Conservation (phyloP, 2,329 filamentous ascomycete species). For the Ceratocystis variospora region DNA sequence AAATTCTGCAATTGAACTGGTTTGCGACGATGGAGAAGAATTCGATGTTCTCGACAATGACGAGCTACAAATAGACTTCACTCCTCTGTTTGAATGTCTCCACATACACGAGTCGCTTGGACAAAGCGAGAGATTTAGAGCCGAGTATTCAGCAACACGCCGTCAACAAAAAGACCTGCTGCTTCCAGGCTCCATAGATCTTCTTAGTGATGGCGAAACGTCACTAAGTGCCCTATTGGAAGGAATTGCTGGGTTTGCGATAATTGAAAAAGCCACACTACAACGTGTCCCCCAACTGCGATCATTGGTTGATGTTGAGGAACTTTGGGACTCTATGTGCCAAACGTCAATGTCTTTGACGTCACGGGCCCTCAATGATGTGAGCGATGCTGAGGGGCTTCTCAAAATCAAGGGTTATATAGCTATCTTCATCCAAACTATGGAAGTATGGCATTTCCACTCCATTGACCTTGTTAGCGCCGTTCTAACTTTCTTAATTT, state of each 20-base stretch:
- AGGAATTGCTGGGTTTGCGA: constrained; percentile 89
- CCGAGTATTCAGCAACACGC: constrained; percentile 83
- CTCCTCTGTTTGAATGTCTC: constrained; percentile 81
- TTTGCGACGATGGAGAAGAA: constrained; percentile 89
- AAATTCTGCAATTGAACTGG: constrained; percentile 89
- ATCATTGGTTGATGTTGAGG: constrained; percentile 75
- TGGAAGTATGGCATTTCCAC: constrained; percentile 52
- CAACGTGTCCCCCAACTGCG: constrained; percentile 71
- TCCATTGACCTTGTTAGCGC: neutral
- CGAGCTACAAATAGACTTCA: constrained; percentile 87
- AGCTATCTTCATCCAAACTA: constrained; percentile 91
- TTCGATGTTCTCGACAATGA: constrained; percentile 94
- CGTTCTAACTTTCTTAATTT: constrained; percentile 2
- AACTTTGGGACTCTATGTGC: constrained; percentile 97
- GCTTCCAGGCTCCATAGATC: constrained; percentile 58
- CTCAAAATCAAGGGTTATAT: constrained; percentile 92
- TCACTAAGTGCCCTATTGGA: constrained; percentile 84
- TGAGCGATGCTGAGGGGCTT: constrained; percentile 79
- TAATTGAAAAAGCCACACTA: constrained; percentile 91
- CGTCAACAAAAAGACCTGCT: constrained; percentile 84
- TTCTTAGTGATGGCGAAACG: constrained; percentile 69
- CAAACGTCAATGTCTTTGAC: constrained; percentile 73
- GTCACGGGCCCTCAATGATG: constrained; percentile 58
- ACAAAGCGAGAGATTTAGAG: constrained; percentile 78
- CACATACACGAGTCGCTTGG: constrained; percentile 94